Percentiles rank a stretch among this genome's conserved stretches.
Evolutionary conservation across 208 protist species (phyloP).

Genomic region (Trypanosoma theileri): DNA sequence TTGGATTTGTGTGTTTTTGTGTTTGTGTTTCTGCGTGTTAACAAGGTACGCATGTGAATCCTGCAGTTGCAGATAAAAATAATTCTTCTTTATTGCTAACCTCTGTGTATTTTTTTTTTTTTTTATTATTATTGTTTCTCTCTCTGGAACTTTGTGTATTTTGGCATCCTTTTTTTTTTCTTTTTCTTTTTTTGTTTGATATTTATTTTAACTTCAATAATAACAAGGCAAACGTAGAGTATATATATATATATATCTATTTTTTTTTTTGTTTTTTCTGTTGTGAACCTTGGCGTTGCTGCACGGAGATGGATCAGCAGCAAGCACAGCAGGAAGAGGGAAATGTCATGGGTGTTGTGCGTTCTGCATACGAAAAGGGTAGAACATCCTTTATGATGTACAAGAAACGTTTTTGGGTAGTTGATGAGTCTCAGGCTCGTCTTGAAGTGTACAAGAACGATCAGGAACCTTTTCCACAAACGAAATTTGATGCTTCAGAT

Average conservation of each 20-base stretch:
- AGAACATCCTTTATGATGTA: conserved; percentile 45
- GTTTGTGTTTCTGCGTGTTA: too few species aligned
- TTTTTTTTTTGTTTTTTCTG: conserved; percentile 25
- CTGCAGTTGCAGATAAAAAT: too few species aligned
- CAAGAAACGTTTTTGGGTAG: conserved; percentile 85
- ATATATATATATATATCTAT: conserved; percentile 11
- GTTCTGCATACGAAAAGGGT: conserved; percentile 51
- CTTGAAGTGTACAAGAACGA: conserved; percentile 89
- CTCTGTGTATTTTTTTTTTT: too few species aligned
- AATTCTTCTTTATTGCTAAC: too few species aligned
- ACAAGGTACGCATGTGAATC: too few species aligned
- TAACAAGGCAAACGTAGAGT: not conserved
- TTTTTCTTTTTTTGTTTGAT: too few species aligned
- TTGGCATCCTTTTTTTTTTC: too few species aligned
- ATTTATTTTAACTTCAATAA: not conserved
- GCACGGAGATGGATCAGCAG: conserved; percentile 20
- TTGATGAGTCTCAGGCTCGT: conserved; percentile 45
- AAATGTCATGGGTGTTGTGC: conserved; percentile 71
- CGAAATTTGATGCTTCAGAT: conserved; percentile 47
- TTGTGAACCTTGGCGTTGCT: not conserved
- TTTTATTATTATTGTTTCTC: too few species aligned
- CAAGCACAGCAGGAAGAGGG: conserved; percentile 3
- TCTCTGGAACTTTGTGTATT: too few species aligned
- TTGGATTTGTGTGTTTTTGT: too few species aligned
- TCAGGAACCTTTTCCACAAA: conserved; percentile 56